A percentile compares a stretch with the other conserved stretches of the same genome.
Evolutionary conservation across 257 asterid species (phyloP).

Genomic region (Salvia hispanica): DNA sequence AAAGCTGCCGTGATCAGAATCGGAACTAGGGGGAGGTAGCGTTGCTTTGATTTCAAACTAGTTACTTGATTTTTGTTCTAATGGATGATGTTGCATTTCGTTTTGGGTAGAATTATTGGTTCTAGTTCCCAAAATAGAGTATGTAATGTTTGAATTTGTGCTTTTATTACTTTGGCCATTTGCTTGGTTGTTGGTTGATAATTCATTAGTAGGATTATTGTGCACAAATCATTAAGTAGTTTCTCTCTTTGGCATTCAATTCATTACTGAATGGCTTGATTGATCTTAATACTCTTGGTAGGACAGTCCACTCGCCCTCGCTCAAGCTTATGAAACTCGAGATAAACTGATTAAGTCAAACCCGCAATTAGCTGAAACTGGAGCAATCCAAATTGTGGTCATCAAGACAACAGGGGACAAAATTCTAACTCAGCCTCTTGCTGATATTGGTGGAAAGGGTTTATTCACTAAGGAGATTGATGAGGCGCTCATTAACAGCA

Average conservation of each 20-base stretch:
- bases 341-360: slow-evolving; percentile 68
- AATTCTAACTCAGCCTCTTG: slow-evolving; percentile 86
- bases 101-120: background rate
- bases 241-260: background rate
- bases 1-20: slow-evolving; percentile 80
- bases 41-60: slow-evolving; percentile 16
- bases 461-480: slow-evolving; percentile 95
- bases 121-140: background rate
- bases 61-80: background rate
- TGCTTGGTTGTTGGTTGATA: background rate
- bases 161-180: background rate
- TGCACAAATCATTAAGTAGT: background rate
- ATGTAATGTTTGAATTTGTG: background rate
- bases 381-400: slow-evolving; percentile 80
- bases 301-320: slow-evolving; percentile 97
- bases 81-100: slow-evolving; percentile 10
- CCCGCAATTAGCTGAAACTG: slow-evolving; percentile 89
- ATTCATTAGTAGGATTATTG: background rate
- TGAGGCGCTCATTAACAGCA: slow-evolving; percentile 85
- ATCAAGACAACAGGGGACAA: slow-evolving; percentile 96
- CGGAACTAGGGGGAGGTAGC: slow-evolving; percentile 93
- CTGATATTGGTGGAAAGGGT: slow-evolving; percentile 99
- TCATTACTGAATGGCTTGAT: slow-evolving; percentile 17
- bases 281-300: slow-evolving; percentile 34
- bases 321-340: slow-evolving; percentile 95